A percentile compares a stretch with the other conserved stretches of the same genome.
phyloP scores from a whole-genome alignment of 225 moss, liverwort and hornwort species.

The Thuidium tamariscinum region DNA sequence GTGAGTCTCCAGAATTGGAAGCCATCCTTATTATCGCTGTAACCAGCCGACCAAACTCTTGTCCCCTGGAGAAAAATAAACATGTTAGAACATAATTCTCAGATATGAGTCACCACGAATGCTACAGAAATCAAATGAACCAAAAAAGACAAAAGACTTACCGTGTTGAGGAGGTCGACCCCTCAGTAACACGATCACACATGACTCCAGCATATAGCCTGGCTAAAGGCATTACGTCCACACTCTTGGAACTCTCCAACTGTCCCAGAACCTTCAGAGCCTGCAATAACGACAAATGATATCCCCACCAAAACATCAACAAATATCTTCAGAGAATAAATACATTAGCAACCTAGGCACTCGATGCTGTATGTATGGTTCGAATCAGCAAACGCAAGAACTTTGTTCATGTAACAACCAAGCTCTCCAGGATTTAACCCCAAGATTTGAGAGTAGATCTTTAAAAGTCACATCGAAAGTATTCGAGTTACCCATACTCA shows the following conservation, averaged over 20 bases:
- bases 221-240: constrained; percentile 50
- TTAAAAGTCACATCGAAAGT: not conserved
- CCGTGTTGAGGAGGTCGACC: constrained; percentile 38
- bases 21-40: constrained; percentile 29
- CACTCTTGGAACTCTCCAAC: constrained; percentile 42
- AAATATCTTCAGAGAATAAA: not conserved
- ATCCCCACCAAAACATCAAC: not conserved
- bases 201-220: constrained; percentile 57
- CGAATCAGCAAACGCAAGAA: not conserved
- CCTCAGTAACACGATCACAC: constrained; percentile 47
- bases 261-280: constrained; percentile 41
- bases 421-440: not conserved
- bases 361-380: not conserved
- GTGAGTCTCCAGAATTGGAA: constrained; percentile 3
- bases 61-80: constrained; percentile 8
- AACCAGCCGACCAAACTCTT: constrained; percentile 33
- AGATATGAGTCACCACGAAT: not conserved
- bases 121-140: not conserved
- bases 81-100: not conserved
- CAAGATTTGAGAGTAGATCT: not conserved
- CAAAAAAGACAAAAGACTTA: not conserved
- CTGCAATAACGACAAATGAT: constrained; percentile 14
- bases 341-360: not conserved
- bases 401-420: not conserved
- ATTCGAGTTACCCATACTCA: not conserved